phyloP scores from a whole-genome alignment of 805 yeast genomes.

The Candida xiaguanensis region DNA sequence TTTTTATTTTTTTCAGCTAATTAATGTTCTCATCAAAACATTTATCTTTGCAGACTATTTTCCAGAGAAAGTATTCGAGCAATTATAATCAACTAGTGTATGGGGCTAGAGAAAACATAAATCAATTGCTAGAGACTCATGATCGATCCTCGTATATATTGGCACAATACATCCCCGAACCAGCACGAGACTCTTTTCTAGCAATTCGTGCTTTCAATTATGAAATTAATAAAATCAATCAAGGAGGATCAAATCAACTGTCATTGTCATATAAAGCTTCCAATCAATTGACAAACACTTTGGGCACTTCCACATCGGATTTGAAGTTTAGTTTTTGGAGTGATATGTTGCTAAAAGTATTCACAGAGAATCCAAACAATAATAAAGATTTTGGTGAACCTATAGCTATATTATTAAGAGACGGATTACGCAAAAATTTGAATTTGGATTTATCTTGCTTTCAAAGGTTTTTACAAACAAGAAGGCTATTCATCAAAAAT shows the following conservation, averaged over 20 bases:
- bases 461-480: slow-evolving; percentile 56
- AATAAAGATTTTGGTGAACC: slow-evolving; percentile 56
- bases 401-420: slow-evolving; percentile 53
- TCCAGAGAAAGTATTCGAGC: neutral
- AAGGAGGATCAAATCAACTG: slow-evolving; percentile 21
- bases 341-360: slow-evolving; percentile 50
- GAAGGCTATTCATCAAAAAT: slow-evolving; percentile 46
- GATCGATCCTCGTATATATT: slow-evolving; percentile 66
- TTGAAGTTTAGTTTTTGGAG: slow-evolving; percentile 75
- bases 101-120: slow-evolving; percentile 41
- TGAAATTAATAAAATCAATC: slow-evolving; percentile 52
- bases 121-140: slow-evolving; percentile 38
- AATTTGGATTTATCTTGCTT: slow-evolving; percentile 53
- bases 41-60: too few species aligned
- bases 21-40: neutral
- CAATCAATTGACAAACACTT: slow-evolving; percentile 21
- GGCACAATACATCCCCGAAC: slow-evolving; percentile 65
- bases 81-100: slow-evolving; percentile 11
- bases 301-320: slow-evolving; percentile 41
- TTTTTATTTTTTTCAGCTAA: neutral
- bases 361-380: slow-evolving; percentile 25
- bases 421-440: slow-evolving; percentile 46
- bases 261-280: slow-evolving; percentile 30
- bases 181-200: slow-evolving; percentile 56
- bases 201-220: slow-evolving; percentile 65